These are phyloP conservation scores for Solanum sitiens DNA, from an alignment of 257 asterid species.

Conservation along the genomic window DNA sequence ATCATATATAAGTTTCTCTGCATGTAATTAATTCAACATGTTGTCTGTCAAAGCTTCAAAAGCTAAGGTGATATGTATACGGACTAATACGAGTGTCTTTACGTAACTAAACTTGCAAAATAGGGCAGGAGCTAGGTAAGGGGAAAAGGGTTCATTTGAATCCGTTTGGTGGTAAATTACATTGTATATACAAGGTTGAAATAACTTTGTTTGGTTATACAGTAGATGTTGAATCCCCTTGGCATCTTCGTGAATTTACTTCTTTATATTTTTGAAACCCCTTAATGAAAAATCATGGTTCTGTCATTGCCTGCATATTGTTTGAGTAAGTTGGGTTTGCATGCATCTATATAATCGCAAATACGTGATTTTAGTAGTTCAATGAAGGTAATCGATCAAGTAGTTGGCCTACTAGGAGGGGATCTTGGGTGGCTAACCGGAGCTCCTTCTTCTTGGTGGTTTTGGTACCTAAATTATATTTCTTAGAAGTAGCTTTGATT, in stretches of 20 bases:
- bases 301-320: neutral
- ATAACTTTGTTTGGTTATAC: too few species aligned
- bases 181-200: too few species aligned
- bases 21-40: neutral
- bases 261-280: neutral
- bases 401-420: neutral
- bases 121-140: neutral
- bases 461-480: neutral
- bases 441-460: neutral
- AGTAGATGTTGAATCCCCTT: neutral
- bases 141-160: neutral
- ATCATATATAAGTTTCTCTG: neutral
- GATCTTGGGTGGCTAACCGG: neutral
- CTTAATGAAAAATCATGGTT: neutral
- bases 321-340: neutral
- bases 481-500: neutral
- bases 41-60: neutral
- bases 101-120: neutral
- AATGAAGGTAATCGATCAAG: neutral
- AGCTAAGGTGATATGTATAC: neutral
- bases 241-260: neutral
- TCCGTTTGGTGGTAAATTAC: neutral
- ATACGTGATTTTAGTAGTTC: neutral
- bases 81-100: neutral
- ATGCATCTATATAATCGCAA: neutral